phyloP scores from a whole-genome alignment of 2,329 filamentous ascomycete species.

The Exserohilum turcica region DNA sequence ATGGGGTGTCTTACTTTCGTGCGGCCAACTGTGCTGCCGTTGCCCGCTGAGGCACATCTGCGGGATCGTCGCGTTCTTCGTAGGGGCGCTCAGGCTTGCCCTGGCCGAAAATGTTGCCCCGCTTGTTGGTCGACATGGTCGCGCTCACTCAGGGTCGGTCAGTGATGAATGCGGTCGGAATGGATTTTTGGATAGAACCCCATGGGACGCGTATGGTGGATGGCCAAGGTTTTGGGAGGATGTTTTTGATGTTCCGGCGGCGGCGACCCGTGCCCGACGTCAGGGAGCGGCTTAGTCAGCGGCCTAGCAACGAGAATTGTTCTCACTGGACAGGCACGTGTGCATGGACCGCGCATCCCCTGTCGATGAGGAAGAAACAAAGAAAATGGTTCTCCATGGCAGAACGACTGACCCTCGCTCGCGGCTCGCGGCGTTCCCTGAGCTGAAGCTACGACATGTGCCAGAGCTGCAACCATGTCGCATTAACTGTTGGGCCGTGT shows the following conservation, averaged over 20 bases:
- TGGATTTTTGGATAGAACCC: slow-evolving; percentile 10
- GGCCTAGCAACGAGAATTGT: slow-evolving; percentile 11
- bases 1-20: slow-evolving; percentile 57
- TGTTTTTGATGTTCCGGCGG: slow-evolving; percentile 17
- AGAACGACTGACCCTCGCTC: neutral
- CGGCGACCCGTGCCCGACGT: slow-evolving; percentile 19
- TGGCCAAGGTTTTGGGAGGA: slow-evolving; percentile 7
- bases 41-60: slow-evolving; percentile 56
- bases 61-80: slow-evolving; percentile 41
- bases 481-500: neutral
- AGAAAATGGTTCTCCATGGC: neutral
- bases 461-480: too few species aligned
- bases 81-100: slow-evolving; percentile 36
- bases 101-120: slow-evolving; percentile 35
- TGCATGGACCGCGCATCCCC: neutral
- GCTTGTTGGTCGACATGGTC: slow-evolving; percentile 38
- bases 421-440: neutral
- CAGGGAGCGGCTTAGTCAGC: slow-evolving; percentile 13
- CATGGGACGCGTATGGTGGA: slow-evolving; percentile 14
- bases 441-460: too few species aligned
- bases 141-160: slow-evolving; percentile 18
- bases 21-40: slow-evolving; percentile 61
- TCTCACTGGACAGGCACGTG: neutral
- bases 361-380: neutral
- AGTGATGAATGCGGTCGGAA: slow-evolving; percentile 15